Conservation (phyloP, 805 yeast species). For the Wickerhamomyces ciferrii region DNA sequence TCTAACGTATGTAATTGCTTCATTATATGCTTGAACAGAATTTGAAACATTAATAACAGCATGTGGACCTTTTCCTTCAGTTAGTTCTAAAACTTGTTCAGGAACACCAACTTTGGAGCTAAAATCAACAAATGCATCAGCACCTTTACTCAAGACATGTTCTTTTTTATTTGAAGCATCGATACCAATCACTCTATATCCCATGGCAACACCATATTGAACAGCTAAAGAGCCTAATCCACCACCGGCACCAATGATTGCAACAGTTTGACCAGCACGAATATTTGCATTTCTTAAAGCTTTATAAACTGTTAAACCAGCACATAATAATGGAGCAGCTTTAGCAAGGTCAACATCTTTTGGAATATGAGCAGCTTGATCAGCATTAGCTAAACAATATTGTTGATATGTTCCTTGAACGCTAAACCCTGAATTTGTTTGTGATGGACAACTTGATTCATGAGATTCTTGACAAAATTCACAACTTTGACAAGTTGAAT, state of each 20-base stretch:
- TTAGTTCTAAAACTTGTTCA: conserved; percentile 44
- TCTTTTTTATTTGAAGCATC: conserved; percentile 62
- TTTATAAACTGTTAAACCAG: conserved; percentile 88
- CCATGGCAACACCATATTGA: conserved; percentile 73
- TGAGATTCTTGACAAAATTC: conserved; percentile 47
- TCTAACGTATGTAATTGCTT: conserved; percentile 52
- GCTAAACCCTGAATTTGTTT: conserved; percentile 71
- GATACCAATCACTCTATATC: conserved; percentile 59
- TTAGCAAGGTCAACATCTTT: conserved; percentile 66
- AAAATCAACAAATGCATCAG: conserved; percentile 58
- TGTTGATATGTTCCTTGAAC: conserved; percentile 90
- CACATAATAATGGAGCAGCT: conserved; percentile 81
- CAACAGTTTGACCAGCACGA: conserved; percentile 65
- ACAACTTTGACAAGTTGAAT: conserved; percentile 54
- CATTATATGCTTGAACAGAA: conserved; percentile 57
- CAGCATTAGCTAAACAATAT: conserved; percentile 82
- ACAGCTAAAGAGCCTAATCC: conserved; percentile 69
- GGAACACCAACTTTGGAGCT: conserved; percentile 46
- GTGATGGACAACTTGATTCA: conserved; percentile 59
- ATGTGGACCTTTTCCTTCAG: conserved; percentile 63
- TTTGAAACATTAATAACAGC: conserved; percentile 70
- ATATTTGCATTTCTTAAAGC: conserved; percentile 75
- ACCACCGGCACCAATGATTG: conserved; percentile 72
- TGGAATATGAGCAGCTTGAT: conserved; percentile 79
- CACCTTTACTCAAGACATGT: conserved; percentile 48